Evolutionary conservation across 768 basidiomycete species (phyloP).

Genomic region (Leccinellum albellum): DNA sequence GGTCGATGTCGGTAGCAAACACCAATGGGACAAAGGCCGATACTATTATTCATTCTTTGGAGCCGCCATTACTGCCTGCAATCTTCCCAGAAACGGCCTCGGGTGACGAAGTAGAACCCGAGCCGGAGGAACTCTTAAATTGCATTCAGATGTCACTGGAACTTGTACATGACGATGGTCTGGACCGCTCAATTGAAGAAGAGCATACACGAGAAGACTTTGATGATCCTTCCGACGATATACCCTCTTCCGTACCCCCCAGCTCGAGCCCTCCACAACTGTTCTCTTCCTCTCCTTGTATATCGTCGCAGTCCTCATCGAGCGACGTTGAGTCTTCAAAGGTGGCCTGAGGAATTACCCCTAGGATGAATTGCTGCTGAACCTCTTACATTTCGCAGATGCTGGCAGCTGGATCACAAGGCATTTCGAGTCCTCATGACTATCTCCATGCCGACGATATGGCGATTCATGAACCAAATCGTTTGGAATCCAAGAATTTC

Average conservation of each 20-base stretch:
- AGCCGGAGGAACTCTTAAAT: not conserved
- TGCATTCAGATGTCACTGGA: not conserved
- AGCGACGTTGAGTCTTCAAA: constrained; percentile 5
- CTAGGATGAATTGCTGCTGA: not conserved
- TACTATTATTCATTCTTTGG: not conserved
- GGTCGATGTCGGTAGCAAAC: not conserved
- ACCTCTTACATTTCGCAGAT: not conserved
- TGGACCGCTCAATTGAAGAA: not conserved
- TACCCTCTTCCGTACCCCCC: constrained; percentile 30
- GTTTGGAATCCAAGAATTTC: not conserved
- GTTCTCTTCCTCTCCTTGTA: constrained; percentile 42
- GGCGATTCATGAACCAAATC: not conserved
- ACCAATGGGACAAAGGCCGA: not conserved
- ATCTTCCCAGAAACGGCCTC: not conserved
- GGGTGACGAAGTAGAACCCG: not conserved
- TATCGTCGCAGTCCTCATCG: constrained; percentile 31
- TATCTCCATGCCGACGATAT: not conserved
- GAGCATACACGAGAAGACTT: constrained; percentile 1
- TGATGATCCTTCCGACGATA: constrained; percentile 4
- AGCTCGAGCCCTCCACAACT: constrained; percentile 47
- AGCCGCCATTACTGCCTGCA: not conserved
- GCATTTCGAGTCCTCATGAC: not conserved
- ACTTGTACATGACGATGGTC: not conserved
- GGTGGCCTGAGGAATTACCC: constrained; percentile 13
- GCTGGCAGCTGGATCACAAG: not conserved